Evolutionary conservation across 1,139 yeast genomes (phyloP), one percentile per base, ranked within the genome.

Genomic region (Torulaspora pretoriensis): DNA sequence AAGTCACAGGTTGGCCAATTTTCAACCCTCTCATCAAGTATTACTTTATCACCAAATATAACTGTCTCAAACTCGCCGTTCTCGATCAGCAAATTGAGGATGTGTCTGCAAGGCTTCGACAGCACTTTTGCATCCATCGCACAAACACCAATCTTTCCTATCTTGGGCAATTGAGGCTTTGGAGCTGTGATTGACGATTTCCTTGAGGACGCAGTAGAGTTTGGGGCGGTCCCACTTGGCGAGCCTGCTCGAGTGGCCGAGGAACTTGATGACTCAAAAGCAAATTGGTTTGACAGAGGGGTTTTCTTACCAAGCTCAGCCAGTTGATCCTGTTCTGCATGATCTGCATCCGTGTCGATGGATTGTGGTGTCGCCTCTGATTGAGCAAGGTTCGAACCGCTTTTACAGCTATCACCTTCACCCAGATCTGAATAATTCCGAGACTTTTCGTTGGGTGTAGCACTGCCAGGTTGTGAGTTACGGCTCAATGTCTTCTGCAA

Each of bases 1-100:
- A 88, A 92, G 63, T 94, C 98, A 70, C 98, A 94, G 33, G 96
- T 88, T 26, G 98, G 99, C 98, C 99, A 92, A 63, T 89, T 88
- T 67, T 92, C 97, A 50, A 92, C 79, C 22, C 82, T 68, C 68
- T 94, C 98, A 67, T 94, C 98, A 45, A 94, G 71, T 40, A 94
- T 92, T 16, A 90, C 97, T 68, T 94, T 94, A 66, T 94, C 99
- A 47, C 98, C 98, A 70, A 94, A 94, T 46, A 92, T 89, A 24
- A 94, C 85, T 0, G 97, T 89, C 64, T 94, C 97, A 65, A 94
- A 92, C 67, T 92, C 98, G 24, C 96, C 97, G 56, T 87, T 83
- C 56, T 87, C 95, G 51, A 90, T 86, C 59, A 94, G 71, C 42
- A 96, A 72, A 64, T 87, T 90, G 56, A 94, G 72, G 51, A 94